A percentile compares a stretch with the other conserved stretches of the same genome.
Conservation (phyloP, 2,329 filamentous ascomycete species). For the Penicillium capsulatum region DNA sequence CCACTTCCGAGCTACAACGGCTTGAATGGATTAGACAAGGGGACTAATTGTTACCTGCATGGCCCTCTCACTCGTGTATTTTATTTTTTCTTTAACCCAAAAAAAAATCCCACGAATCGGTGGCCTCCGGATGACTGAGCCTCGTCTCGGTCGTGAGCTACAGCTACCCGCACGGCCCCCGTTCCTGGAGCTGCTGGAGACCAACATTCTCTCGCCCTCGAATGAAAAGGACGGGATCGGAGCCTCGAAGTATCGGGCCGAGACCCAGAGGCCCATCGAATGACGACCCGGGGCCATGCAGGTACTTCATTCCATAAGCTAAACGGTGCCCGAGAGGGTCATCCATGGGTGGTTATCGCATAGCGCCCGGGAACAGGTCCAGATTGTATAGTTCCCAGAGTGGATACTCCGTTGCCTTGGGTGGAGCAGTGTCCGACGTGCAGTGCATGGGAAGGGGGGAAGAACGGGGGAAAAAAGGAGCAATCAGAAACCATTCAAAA, state of each 20-base stretch:
- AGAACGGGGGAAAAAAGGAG: neutral
- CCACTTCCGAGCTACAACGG: conserved; percentile 7
- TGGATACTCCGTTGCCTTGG: conserved; percentile 6
- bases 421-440: conserved; percentile 9
- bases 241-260: conserved; percentile 13
- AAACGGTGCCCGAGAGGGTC: too few species aligned
- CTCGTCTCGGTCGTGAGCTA: neutral
- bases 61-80: neutral
- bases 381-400: conserved; percentile 6
- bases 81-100: neutral
- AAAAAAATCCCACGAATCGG: conserved; percentile 12
- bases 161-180: conserved; percentile 4
- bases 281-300: conserved; percentile 5
- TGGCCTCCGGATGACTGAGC: neutral
- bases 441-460: conserved; percentile 1
- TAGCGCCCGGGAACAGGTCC: conserved; percentile 2
- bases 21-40: too few species aligned
- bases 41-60: too few species aligned
- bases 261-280: conserved; percentile 8
- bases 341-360: neutral
- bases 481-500: too few species aligned
- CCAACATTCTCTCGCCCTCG: neutral
- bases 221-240: conserved; percentile 10
- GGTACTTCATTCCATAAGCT: conserved; percentile 3
- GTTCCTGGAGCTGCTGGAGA: neutral